A percentile compares a stretch with the other conserved stretches of the same genome.
Conservation (phyloP, 441 rosid species). For the Euphorbia celastroides region DNA sequence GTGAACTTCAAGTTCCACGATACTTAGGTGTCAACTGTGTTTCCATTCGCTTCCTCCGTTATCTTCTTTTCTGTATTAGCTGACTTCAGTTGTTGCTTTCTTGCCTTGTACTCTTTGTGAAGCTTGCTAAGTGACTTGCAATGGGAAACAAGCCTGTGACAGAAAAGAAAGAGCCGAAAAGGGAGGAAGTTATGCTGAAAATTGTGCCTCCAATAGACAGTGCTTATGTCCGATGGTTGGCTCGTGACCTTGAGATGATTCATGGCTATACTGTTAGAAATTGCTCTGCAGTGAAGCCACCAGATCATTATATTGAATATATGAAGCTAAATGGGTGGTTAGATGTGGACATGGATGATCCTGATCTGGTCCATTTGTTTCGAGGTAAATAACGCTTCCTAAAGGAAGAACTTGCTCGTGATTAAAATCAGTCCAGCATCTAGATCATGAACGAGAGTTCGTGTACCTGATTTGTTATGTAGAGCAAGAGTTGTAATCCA, state of each 20-base stretch:
- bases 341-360: conserved; percentile 72
- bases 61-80: not conserved
- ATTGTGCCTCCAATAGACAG: conserved; percentile 61
- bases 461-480: not conserved
- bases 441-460: not conserved
- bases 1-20: not conserved
- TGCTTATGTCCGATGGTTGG: conserved; percentile 60
- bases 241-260: conserved; percentile 65
- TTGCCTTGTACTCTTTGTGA: not conserved
- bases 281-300: conserved; percentile 51
- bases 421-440: not conserved
- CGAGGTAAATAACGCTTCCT: conserved; percentile 4
- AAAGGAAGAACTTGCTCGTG: too few species aligned
- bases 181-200: conserved; percentile 47
- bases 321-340: conserved; percentile 63
- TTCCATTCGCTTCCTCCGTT: not conserved
- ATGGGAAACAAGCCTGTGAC: conserved; percentile 70
- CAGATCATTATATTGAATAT: conserved; percentile 56
- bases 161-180: conserved; percentile 34
- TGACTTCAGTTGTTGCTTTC: not conserved
- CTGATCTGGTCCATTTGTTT: conserved; percentile 63
- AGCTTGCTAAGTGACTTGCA: conserved; percentile 13
- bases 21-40: not conserved
- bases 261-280: conserved; percentile 49
- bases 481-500: not conserved